Percentiles rank a stretch among this genome's conserved stretches.
phyloP scores from a whole-genome alignment of 768 basidiomycete species.

The Hygrocybe punicea region DNA sequence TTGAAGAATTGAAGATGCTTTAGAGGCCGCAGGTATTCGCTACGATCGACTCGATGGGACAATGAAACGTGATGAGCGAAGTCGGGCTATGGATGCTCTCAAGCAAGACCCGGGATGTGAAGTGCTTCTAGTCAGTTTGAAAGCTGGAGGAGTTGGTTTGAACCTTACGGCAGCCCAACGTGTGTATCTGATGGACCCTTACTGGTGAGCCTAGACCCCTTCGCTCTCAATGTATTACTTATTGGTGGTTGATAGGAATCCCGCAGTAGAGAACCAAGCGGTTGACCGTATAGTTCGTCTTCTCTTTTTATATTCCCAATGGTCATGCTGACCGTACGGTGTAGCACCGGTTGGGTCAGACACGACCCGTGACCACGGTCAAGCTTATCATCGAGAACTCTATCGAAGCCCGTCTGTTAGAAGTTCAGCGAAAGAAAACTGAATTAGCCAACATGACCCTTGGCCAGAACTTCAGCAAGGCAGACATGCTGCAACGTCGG shows the following conservation, averaged over 20 bases:
- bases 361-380: slow-evolving; percentile 82
- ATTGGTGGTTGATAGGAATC: slow-evolving; percentile 66
- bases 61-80: slow-evolving; percentile 95
- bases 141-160: slow-evolving; percentile 95
- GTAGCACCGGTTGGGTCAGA: slow-evolving; percentile 95
- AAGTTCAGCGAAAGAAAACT: slow-evolving; percentile 93
- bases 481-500: slow-evolving; percentile 81
- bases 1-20: slow-evolving; percentile 79
- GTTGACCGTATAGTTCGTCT: slow-evolving; percentile 89
- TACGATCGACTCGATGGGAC: slow-evolving; percentile 95
- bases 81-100: slow-evolving; percentile 86
- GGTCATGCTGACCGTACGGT: slow-evolving; percentile 6
- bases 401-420: slow-evolving; percentile 88
- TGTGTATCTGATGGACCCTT: slow-evolving; percentile 95
- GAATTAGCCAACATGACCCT: slow-evolving; percentile 93
- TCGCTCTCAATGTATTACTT: slow-evolving; percentile 3
- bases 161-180: slow-evolving; percentile 93
- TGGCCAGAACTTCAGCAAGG: slow-evolving; percentile 80
- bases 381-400: slow-evolving; percentile 93
- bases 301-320: not conserved
- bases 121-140: slow-evolving; percentile 91
- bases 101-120: slow-evolving; percentile 89
- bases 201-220: slow-evolving; percentile 58
- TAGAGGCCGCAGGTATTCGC: slow-evolving; percentile 75
- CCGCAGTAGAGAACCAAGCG: slow-evolving; percentile 95